Evolutionary conservation across 2,329 filamentous ascomycete genomes (phyloP), one percentile per base, ranked within the genome.

Genomic region (Ceratocystis huliohia): DNA sequence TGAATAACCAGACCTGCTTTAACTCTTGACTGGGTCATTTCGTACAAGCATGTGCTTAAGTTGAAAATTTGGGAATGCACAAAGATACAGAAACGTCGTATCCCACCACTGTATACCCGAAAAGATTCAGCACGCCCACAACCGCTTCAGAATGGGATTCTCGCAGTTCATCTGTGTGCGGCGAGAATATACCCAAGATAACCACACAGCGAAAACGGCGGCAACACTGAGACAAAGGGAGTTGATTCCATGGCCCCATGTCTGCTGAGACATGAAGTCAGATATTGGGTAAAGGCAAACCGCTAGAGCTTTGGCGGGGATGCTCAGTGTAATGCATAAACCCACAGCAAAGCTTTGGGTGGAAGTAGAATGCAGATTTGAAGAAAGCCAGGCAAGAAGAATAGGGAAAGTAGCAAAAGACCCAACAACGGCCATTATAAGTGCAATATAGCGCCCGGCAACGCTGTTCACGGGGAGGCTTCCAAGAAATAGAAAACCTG

Each of bases 361-460:
- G 0, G 83, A 82, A 0, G 87, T 88, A 65, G 80, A 84, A 71
- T 82, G 82, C 62, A 88, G 77, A 71, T 90, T 90, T 50, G 82
- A 84, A 7, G 83, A 84, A 5, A 89, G 76, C 86, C 86, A 88
- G n/a, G 85, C 86, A 1, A 88, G 78, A 68, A 90, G 78, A 0
- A 86, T 85, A 0, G 87, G 86, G 59, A 89, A 87, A 69, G 83
- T 86, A 0, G 84, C 81, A 69, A 90, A 90, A 0, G 86, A 79
- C 0, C 88, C 87, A 1, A 82, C 81, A 1, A 84, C 79, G 0
- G 85, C 86, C 48, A 90, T 77, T 41, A 89, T 87, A 8, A 90
- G 79, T 69, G 85, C 66, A 48, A 64, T 45, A 87, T 45, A 84
- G 86, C 53, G 53, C 22, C 53, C 53, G 28, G 53, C 22, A 25